Percentiles rank a stretch among this genome's conserved stretches.
Evolutionary conservation across 768 basidiomycete genomes (phyloP).

Genomic region (Calocybe cyanea): DNA sequence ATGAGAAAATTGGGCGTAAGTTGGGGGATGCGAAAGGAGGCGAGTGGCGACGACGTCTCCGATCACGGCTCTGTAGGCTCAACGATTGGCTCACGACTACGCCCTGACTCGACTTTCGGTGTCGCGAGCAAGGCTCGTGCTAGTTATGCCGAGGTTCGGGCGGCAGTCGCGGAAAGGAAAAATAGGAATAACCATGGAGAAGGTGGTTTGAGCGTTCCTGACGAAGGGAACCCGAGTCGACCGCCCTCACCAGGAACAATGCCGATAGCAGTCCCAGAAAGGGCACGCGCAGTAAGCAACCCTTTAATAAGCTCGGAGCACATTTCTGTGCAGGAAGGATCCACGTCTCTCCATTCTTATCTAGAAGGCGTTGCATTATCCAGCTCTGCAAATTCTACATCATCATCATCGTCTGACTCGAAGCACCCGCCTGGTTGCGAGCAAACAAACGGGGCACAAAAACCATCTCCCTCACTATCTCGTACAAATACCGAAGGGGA

Average conservation of each 20-base stretch:
- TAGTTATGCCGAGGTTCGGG: conserved; percentile 72
- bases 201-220: conserved; percentile 19
- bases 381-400: conserved; percentile 14
- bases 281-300: conserved; percentile 17
- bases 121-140: conserved; percentile 41
- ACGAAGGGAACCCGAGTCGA: conserved; percentile 18
- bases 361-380: conserved; percentile 15
- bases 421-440: conserved; percentile 12
- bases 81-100: conserved; percentile 29
- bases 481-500: conserved; percentile 30
- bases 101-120: conserved; percentile 26
- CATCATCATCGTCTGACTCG: conserved; percentile 19
- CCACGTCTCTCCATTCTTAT: conserved; percentile 9
- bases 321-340: conserved; percentile 2
- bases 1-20: conserved; percentile 91
- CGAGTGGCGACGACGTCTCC: conserved; percentile 34
- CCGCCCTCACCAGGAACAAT: conserved; percentile 17
- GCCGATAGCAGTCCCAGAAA: conserved; percentile 17
- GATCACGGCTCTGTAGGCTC: conserved; percentile 38
- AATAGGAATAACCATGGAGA: conserved; percentile 31
- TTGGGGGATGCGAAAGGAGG: conserved; percentile 69
- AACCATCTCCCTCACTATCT: conserved; percentile 32
- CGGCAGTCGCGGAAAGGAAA: conserved; percentile 68
- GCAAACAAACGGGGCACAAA: conserved; percentile 7
- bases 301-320: conserved; percentile 11